Conservation (phyloP, 331 rosid genomes). For the Quercus phellos region DNA sequence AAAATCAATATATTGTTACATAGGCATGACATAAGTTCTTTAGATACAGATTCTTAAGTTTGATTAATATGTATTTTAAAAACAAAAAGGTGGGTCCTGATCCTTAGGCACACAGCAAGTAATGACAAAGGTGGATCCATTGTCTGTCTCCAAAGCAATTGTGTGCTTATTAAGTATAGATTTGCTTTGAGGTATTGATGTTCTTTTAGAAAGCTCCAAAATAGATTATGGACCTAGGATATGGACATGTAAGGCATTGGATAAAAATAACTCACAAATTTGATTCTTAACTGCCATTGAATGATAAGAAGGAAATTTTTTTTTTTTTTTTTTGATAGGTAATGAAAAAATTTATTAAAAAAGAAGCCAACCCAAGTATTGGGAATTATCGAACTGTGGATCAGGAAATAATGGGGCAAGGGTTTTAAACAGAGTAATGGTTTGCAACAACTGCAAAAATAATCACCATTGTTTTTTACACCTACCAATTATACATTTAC, state of each 20-base stretch:
- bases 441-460: neutral
- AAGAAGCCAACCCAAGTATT: too few species aligned
- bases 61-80: neutral
- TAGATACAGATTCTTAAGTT: slow-evolving; percentile 2
- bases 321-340: too few species aligned
- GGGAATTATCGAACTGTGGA: neutral
- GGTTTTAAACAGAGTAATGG: neutral
- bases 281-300: neutral
- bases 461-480: neutral
- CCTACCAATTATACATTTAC: neutral
- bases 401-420: neutral
- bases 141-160: neutral
- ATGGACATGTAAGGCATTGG: too few species aligned
- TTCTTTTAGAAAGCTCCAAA: neutral
- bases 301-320: neutral
- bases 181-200: neutral
- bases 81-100: neutral
- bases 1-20: slow-evolving; percentile 6
- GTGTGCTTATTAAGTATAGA: neutral
- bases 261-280: neutral
- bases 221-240: neutral
- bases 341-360: too few species aligned
- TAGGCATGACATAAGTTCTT: slow-evolving; percentile 4
- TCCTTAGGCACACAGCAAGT: neutral
- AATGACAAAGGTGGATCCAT: neutral